These are phyloP conservation scores for Coemansia sp. DNA, from an alignment of 192 early-diverging fungal species.

Conservation along the genomic window DNA sequence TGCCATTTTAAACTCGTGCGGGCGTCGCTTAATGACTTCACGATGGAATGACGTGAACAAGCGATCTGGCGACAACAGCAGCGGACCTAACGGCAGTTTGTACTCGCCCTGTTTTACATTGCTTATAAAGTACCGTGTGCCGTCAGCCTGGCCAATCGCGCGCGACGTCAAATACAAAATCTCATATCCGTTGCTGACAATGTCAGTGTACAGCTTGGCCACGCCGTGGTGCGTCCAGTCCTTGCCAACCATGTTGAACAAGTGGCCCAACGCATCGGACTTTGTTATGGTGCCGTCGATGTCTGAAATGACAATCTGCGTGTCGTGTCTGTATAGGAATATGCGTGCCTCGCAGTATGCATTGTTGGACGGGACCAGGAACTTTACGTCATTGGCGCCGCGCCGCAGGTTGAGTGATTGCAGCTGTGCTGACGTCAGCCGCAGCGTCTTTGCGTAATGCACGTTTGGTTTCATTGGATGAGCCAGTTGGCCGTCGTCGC, in stretches of 20 bases:
- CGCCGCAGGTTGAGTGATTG: constrained; percentile 73
- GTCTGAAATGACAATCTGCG: constrained; percentile 92
- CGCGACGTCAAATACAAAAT: constrained; percentile 92
- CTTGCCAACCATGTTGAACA: constrained; percentile 95
- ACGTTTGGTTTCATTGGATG: constrained; percentile 25
- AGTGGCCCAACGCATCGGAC: constrained; percentile 93
- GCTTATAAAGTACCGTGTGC: constrained; percentile 87
- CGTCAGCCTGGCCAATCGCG: constrained; percentile 92
- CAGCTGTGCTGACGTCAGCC: constrained; percentile 91
- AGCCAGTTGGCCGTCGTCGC: constrained; percentile 30
- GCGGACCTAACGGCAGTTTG: constrained; percentile 89
- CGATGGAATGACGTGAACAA: constrained; percentile 89
- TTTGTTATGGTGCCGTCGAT: constrained; percentile 99
- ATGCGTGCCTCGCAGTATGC: constrained; percentile 78
- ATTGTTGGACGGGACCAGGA: constrained; percentile 81
- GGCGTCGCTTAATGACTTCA: constrained; percentile 93
- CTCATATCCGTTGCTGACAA: constrained; percentile 90
- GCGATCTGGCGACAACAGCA: constrained; percentile 94
- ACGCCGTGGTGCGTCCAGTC: constrained; percentile 99
- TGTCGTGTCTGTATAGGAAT: constrained; percentile 82
- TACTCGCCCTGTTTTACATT: constrained; percentile 87
- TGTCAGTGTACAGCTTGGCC: constrained; percentile 94
- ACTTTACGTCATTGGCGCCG: constrained; percentile 88
- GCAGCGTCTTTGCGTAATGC: constrained; percentile 84
- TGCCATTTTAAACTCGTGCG: constrained; percentile 97